Evolutionary conservation across 768 basidiomycete species (phyloP), one percentile per base, ranked within the genome.

Genomic region (Rhizopogon vinicolor): DNA sequence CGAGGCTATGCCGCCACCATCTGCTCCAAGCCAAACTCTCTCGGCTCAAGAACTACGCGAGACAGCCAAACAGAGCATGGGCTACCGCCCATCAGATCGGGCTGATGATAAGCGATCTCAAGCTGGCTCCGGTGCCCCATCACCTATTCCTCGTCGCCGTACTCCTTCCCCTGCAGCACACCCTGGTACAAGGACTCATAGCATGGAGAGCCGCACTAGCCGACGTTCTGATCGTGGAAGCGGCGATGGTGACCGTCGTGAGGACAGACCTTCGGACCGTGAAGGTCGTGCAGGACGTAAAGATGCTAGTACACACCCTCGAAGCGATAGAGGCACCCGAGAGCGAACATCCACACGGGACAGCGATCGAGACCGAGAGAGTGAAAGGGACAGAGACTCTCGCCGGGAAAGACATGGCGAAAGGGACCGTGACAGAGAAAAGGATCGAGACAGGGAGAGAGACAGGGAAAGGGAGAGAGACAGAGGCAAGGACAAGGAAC

Each of bases 1-100:
- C 14, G 78, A 76, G 1, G 51, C 41, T n/a, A 92, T 93, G 89
- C 88, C 87, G 12, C 91, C 91, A 4, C 91, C 91, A 16, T 77
- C 74, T 25, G 83, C 77, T 46, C 91, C 91, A 2, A 92, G 90
- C 62, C 88, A 91, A 62, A 91, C 89, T 0, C 71, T 75, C 6
- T 87, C 86, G 9, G 89, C 89, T 1, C 87, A 91, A 61, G 90
- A 90, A 62, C 76, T 91, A 14, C 80, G 91, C 49, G 88, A 89
- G 65, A 90, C 87, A 2, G 90, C 89, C 6, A 87, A 86, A 62
- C 85, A 87, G 63, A 78, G 82, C 14, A 79, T 85, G 42, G 67
- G 66, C 37, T 75, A 67, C 16, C 68, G 74, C 39, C 61, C 58
- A 43, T 55, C 66, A 42, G 83, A 63, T 61, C 75, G 65, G 56